phyloP scores from a whole-genome alignment of 345 rosid species.

The Pugionium cornutum region DNA sequence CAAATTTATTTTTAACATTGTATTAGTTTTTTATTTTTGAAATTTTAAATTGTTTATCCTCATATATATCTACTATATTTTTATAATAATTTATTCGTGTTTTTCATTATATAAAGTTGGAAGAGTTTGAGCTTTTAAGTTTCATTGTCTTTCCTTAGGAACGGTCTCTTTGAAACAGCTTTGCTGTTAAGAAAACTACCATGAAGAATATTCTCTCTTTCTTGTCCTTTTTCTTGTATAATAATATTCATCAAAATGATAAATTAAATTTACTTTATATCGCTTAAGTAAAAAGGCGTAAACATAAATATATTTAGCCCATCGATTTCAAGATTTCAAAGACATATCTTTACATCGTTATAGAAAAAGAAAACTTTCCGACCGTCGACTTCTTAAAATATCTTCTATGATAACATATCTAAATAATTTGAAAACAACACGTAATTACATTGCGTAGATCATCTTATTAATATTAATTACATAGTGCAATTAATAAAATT shows the following conservation, averaged over 20 bases:
- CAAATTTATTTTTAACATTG: no score
- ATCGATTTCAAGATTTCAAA: background rate
- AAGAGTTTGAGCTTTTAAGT: constrained; percentile 27
- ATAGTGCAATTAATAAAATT: no score
- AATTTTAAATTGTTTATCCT: no score
- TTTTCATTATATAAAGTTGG: constrained; percentile 7
- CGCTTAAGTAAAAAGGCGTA: no score
- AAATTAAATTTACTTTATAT: background rate
- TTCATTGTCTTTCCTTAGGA: constrained; percentile 20
- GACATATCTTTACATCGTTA: background rate
- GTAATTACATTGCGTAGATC: background rate
- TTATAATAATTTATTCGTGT: no score
- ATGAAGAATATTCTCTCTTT: constrained; percentile 17
- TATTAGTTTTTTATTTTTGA: no score
- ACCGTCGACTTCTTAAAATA: background rate
- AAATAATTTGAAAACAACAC: background rate
- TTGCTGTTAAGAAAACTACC: constrained; percentile 38
- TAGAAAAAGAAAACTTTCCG: background rate
- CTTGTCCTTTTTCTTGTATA: background rate
- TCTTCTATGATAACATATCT: background rate
- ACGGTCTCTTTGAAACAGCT: constrained; percentile 31
- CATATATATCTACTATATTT: no score
- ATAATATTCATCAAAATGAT: background rate
- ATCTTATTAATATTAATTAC: no score
- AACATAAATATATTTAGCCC: background rate